phyloP scores from a whole-genome alignment of 1,284 basidiomycete genomes.

The Microbotryum lychnidis-dioicae region DNA sequence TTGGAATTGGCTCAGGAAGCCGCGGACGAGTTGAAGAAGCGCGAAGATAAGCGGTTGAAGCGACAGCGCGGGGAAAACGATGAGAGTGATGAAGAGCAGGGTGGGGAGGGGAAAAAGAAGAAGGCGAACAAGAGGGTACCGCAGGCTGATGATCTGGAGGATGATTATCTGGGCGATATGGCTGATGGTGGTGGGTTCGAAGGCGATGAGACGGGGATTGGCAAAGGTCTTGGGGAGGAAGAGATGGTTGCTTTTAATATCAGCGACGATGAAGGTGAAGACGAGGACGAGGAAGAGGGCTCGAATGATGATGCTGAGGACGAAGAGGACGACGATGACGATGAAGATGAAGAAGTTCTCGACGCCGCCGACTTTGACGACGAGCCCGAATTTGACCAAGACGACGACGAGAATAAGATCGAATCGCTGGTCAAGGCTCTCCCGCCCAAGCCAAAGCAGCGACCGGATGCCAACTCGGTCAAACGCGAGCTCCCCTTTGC shows the following conservation, averaged over 20 bases:
- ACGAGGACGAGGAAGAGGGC: slow-evolving; percentile 6
- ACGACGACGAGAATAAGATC: slow-evolving; percentile 41
- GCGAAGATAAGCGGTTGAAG: slow-evolving; percentile 67
- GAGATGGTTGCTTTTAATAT: background rate
- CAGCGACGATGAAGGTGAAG: slow-evolving; percentile 9
- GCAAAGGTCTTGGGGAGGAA: slow-evolving; percentile 6
- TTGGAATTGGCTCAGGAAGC: slow-evolving; percentile 86
- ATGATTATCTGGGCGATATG: slow-evolving; percentile 58
- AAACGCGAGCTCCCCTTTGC: slow-evolving; percentile 28
- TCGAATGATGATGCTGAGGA: slow-evolving; percentile 34
- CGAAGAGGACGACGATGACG: slow-evolving; percentile 36
- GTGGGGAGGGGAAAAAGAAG: slow-evolving; percentile 38
- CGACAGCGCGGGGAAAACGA: slow-evolving; percentile 76
- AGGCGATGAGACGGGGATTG: slow-evolving; percentile 28
- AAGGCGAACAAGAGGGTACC: slow-evolving; percentile 48
- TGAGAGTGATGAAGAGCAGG: slow-evolving; percentile 50
- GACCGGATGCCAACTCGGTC: slow-evolving; percentile 24
- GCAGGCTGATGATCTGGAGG: slow-evolving; percentile 76
- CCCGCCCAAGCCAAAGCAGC: slow-evolving; percentile 5
- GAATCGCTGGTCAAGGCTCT: slow-evolving; percentile 33
- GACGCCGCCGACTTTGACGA: slow-evolving; percentile 39
- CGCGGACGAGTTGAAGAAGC: slow-evolving; percentile 75
- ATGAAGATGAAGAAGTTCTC: slow-evolving; percentile 34
- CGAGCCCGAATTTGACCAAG: slow-evolving; percentile 13
- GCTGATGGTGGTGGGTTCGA: slow-evolving; percentile 30